A percentile compares a stretch with the other conserved stretches of the same genome.
These are phyloP conservation scores for Punctularia strigosozonata DNA, from an alignment of 768 basidiomycete species.

Conservation along the genomic window DNA sequence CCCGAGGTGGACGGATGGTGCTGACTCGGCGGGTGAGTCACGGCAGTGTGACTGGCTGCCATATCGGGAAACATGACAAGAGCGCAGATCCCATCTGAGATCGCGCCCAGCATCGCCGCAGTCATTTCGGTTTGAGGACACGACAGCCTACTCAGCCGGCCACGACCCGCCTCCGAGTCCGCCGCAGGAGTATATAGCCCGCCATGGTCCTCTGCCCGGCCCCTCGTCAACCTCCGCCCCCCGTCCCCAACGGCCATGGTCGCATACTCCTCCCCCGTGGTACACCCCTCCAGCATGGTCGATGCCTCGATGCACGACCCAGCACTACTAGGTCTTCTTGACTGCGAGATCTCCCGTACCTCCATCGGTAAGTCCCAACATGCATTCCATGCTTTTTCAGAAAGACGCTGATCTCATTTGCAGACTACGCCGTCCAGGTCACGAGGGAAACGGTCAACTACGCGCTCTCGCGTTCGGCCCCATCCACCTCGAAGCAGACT, in stretches of 20 bases:
- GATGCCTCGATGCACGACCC: conserved; percentile 52
- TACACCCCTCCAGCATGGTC: conserved; percentile 45
- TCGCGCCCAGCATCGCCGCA: too few species aligned
- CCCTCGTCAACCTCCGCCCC: conserved; percentile 3
- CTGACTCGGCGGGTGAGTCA: too few species aligned
- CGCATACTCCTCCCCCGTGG: conserved; percentile 21
- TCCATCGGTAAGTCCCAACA: conserved; percentile 45
- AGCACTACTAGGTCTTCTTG: conserved; percentile 56
- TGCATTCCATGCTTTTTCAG: not conserved
- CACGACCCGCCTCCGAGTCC: too few species aligned
- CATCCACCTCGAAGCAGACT: too few species aligned
- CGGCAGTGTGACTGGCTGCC: too few species aligned
- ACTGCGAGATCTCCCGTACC: conserved; percentile 45
- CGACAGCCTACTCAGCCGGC: too few species aligned
- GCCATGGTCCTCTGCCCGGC: too few species aligned
- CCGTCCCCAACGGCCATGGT: conserved; percentile 7
- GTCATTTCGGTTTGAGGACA: too few species aligned
- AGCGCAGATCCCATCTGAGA: too few species aligned
- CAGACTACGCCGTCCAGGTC: conserved; percentile 60
- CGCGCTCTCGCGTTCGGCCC: conserved; percentile 57
- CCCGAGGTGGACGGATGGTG: too few species aligned
- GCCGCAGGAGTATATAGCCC: too few species aligned
- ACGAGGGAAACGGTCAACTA: conserved; percentile 68
- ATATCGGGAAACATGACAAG: too few species aligned
- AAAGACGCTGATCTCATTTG: not conserved